Percentiles rank a stretch among this genome's conserved stretches.
Conservation (phyloP, 2,329 filamentous ascomycete genomes). For the Penicillium decumbens region DNA sequence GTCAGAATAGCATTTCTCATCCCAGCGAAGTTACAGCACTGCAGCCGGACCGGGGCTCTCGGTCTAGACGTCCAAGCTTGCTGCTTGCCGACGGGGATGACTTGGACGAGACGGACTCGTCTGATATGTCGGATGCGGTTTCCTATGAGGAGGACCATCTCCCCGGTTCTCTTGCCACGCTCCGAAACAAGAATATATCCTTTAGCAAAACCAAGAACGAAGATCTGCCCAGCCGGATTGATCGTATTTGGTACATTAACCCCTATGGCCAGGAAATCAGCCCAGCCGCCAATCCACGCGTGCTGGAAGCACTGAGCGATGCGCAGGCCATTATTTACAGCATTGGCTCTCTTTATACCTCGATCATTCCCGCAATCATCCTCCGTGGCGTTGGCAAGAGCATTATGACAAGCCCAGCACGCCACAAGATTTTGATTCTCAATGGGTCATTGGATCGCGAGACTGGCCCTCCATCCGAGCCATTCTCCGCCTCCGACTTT, state of each 20-base stretch:
- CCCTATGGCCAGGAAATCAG: conserved; percentile 96
- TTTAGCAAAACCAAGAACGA: conserved; percentile 78
- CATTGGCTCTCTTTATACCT: conserved; percentile 91
- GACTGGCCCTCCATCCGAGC: conserved; percentile 63
- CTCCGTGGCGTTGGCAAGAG: conserved; percentile 69
- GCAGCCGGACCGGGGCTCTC: conserved; percentile 27
- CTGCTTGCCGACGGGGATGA: conserved; percentile 35
- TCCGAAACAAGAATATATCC: conserved; percentile 74
- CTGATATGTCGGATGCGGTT: conserved; percentile 31
- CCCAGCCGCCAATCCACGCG: conserved; percentile 75
- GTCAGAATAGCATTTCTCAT: conserved; percentile 90
- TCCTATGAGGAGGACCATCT: conserved; percentile 45
- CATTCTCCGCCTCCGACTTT: conserved; percentile 75
- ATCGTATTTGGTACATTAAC: conserved; percentile 93
- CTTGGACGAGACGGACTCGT: conserved; percentile 27
- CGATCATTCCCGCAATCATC: conserved; percentile 76
- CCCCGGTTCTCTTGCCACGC: conserved; percentile 65
- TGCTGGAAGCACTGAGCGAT: conserved; percentile 61
- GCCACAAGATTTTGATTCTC: conserved; percentile 74
- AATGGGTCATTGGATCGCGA: conserved; percentile 84
- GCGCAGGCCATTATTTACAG: conserved; percentile 76
- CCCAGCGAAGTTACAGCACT: conserved; percentile 62
- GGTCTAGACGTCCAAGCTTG: conserved; percentile 33
- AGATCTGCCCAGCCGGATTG: conserved; percentile 72
- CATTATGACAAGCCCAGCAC: conserved; percentile 48